Evolutionary conservation across 495 filamentous ascomycete genomes (phyloP), one percentile per base, ranked within the genome.

Genomic region (Hypoxylon fragiforme): DNA sequence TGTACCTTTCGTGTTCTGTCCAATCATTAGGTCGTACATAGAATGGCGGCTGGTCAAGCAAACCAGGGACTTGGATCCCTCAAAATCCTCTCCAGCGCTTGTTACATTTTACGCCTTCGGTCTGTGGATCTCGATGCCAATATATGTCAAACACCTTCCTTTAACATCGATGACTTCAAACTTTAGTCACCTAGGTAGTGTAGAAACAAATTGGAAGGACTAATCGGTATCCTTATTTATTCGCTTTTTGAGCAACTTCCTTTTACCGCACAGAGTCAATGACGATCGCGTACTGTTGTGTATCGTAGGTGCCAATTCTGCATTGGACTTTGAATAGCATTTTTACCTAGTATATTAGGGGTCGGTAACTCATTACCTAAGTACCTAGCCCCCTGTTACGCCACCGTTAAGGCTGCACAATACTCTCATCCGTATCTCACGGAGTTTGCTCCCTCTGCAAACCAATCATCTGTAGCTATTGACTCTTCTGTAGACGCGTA

Each of bases 361-460:
- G n/a, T n/a, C n/a, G n/a, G n/a, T n/a, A n/a, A n/a, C n/a, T n/a
- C n/a, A n/a, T n/a, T n/a, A n/a, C n/a, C n/a, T n/a, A n/a, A n/a
- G n/a, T n/a, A n/a, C n/a, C n/a, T n/a, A n/a, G n/a, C n/a, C n/a
- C n/a, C n/a, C n/a, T n/a, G n/a, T n/a, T n/a, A n/a, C n/a, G n/a
- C n/a, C n/a, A n/a, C 24, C 24, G 24, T 28, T 4, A 28, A 9
- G 24, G 9, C 9, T 32, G 4, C n/a, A n/a, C n/a, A n/a, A 57
- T 12, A 5, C 26, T 14, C 14, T 62, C 63, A 81, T 3, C 79
- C 79, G 62, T 82, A 82, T 32, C 79, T 60, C 1, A 78, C 76
- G 26, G 66, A 51, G 1, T 58, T 68, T 2, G 63, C 54, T 19
- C 66, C 69, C 28, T 77, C 77, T 45, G 70, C 69, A 55, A 82